Percentiles rank a stretch among this genome's conserved stretches.
phyloP scores from a whole-genome alignment of 225 moss, liverwort and hornwort genomes.

The Straminergon stramineum region DNA sequence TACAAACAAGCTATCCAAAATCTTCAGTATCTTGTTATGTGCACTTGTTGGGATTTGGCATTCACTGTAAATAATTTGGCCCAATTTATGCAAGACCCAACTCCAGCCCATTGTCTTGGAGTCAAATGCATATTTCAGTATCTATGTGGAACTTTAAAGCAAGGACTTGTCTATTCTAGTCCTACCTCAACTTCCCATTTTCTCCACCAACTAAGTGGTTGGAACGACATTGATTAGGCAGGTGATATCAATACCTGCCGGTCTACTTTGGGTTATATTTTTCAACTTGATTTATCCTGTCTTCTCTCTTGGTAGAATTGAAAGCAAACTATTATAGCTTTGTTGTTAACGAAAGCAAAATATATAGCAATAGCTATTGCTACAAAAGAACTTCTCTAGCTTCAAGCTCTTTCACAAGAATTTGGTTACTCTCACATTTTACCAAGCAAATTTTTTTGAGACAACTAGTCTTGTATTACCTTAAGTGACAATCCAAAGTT shows the following conservation, averaged over 20 bases:
- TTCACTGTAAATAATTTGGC: too few relatives aligned
- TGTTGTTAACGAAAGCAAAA: background rate
- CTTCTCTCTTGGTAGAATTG: background rate
- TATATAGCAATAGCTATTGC: background rate
- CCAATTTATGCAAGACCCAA: too few relatives aligned
- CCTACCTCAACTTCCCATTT: background rate
- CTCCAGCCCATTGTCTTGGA: too few relatives aligned
- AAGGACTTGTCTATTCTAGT: background rate
- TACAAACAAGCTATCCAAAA: too few relatives aligned
- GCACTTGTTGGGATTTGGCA: too few relatives aligned
- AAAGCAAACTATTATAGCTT: background rate
- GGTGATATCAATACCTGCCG: accelerated
- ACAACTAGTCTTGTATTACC: background rate
- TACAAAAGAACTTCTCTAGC: background rate
- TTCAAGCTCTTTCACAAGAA: background rate
- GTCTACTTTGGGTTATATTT: background rate
- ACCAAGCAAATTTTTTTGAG: background rate
- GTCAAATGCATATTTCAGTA: too few relatives aligned
- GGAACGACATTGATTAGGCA: background rate
- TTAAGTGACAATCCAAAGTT: background rate
- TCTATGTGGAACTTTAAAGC: too few relatives aligned
- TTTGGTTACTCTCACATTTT: background rate
- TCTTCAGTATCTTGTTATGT: too few relatives aligned
- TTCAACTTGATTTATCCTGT: background rate
- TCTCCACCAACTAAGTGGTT: background rate